Base-by-base conservation (phyloP, 2,329 filamentous ascomycete genomes). In the Cercospora janseana region DNA sequence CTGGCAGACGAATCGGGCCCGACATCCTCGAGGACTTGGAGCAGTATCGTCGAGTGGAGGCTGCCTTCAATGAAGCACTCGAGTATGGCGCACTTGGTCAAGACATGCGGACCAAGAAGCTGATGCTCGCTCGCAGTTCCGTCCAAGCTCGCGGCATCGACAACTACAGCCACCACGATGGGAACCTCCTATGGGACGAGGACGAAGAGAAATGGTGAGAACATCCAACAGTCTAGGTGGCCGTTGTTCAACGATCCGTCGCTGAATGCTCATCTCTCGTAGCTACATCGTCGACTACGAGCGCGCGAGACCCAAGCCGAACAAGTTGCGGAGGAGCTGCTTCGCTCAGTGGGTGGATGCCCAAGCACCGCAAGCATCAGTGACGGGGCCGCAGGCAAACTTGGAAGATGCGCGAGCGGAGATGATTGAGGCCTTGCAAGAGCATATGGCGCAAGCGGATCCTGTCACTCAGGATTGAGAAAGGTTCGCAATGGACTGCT, bases 271-370 rank as follows among this genome's bases (percentile, higher is more conserved):
- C 1, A 12, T 18, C 10, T 9, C 8, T n/a, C n/a, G n/a, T 15
- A 51, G 48, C 32, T 52, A 37, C 37, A 52, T 52, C n/a, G 15
- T 52, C 35, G 49, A 52, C 28, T 52, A 48, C 29, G 49, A 52
- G 28, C 49, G 49, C 16, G 29, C 49, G 9, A n/a, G n/a, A 4
- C 27, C 41, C 18, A 16, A 23, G 26, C n/a, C n/a, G n/a, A n/a
- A n/a, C n/a, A 15, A 18, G 6, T 28, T 26, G 46, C n/a, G 8
- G n/a, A 9, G 3, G 3, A 15, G 15, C 18, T 40, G 35, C 4
- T 28, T 31, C 5, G 18, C 10, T 10, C 23, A 43, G 8, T 48
- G 46, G 46, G n/a, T 41, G 23, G 6, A 8, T 20, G 18, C 18
- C 16, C 7, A 37, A 21, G 34, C 34, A n/a, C 34, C 34, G 16